phyloP scores from a whole-genome alignment of 768 basidiomycete species.

The Hericium rajendrae region DNA sequence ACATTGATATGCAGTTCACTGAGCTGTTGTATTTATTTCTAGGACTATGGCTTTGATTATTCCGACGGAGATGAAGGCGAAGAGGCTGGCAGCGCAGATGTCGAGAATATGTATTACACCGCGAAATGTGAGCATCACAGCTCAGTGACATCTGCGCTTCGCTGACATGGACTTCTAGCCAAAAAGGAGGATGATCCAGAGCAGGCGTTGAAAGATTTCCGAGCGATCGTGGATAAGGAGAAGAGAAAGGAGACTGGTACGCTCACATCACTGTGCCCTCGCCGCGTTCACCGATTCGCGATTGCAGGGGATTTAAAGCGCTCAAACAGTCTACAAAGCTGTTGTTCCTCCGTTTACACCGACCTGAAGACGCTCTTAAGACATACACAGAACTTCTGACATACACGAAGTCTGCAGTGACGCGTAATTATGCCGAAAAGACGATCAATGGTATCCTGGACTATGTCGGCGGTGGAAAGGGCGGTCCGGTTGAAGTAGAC shows the following conservation, averaged over 20 bases:
- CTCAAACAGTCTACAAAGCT: slow-evolving; percentile 96
- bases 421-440: slow-evolving; percentile 95
- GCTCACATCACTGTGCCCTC: slow-evolving; percentile 15
- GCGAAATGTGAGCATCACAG: slow-evolving; percentile 69
- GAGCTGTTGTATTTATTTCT: slow-evolving; percentile 3
- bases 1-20: neutral
- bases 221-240: slow-evolving; percentile 83
- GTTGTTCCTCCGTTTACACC: slow-evolving; percentile 67
- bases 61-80: slow-evolving; percentile 83
- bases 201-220: slow-evolving; percentile 83
- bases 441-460: slow-evolving; percentile 97
- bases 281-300: neutral
- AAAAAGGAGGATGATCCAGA: slow-evolving; percentile 94
- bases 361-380: slow-evolving; percentile 76
- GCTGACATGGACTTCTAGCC: slow-evolving; percentile 35
- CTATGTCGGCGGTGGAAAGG: slow-evolving; percentile 88
- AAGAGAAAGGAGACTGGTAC: slow-evolving; percentile 92
- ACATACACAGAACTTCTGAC: slow-evolving; percentile 81
- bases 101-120: slow-evolving; percentile 97
- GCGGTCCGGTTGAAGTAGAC: slow-evolving; percentile 70
- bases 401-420: slow-evolving; percentile 94
- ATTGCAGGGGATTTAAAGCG: slow-evolving; percentile 91
- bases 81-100: slow-evolving; percentile 72
- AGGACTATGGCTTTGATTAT: slow-evolving; percentile 97
- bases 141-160: neutral